Conservation (phyloP, 768 basidiomycete species). For the Cyclocybe cylindracea region DNA sequence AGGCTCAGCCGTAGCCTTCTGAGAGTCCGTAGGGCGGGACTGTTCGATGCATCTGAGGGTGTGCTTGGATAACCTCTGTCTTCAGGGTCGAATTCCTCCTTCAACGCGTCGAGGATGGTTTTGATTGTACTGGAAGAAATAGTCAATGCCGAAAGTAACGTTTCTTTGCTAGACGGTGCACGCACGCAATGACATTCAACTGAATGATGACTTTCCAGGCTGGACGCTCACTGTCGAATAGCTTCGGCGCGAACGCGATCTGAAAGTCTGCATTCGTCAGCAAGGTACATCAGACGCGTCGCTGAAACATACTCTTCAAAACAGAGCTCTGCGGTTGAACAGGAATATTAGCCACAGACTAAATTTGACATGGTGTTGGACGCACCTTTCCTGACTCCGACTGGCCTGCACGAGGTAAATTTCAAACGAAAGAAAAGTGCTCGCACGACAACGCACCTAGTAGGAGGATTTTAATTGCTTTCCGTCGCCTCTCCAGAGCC, state of each 20-base stretch:
- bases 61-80: slow-evolving; percentile 12
- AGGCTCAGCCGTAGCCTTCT: slow-evolving; percentile 36
- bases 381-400: slow-evolving; percentile 59
- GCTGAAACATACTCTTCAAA: slow-evolving; percentile 39
- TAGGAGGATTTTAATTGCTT: slow-evolving; percentile 55
- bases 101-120: slow-evolving; percentile 53
- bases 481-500: slow-evolving; percentile 47
- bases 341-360: background rate
- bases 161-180: background rate
- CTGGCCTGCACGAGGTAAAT: slow-evolving; percentile 41
- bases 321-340: slow-evolving; percentile 42
- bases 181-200: slow-evolving; percentile 66
- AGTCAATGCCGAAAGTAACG: background rate
- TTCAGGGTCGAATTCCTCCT: slow-evolving; percentile 41
- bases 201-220: slow-evolving; percentile 70
- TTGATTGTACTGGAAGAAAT: slow-evolving; percentile 50
- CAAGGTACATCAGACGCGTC: background rate
- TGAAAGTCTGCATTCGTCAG: slow-evolving; percentile 55
- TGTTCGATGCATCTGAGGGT: slow-evolving; percentile 11
- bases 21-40: slow-evolving; percentile 24
- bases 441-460: slow-evolving; percentile 38
- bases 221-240: slow-evolving; percentile 56
- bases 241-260: slow-evolving; percentile 60
- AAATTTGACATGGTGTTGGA: background rate
- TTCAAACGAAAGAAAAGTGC: background rate